Percentiles rank a stretch among this genome's conserved stretches.
Evolutionary conservation across 1,139 yeast genomes (phyloP).

Genomic region (Pichia sp.): DNA sequence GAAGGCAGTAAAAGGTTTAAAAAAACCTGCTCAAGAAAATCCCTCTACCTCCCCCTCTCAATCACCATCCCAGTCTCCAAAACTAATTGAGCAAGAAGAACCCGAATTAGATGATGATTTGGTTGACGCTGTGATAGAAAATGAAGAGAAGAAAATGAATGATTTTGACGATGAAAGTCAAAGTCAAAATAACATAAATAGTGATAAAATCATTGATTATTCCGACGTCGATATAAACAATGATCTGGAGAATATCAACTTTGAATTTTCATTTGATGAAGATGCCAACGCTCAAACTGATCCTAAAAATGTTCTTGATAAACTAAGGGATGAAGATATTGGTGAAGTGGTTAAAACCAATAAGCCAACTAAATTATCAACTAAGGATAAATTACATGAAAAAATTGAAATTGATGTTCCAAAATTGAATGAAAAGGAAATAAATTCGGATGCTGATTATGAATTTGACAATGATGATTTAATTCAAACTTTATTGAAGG

Average conservation of each 20-base stretch:
- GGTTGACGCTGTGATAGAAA: constrained; percentile 26
- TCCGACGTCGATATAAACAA: constrained; percentile 18
- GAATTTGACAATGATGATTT: constrained; percentile 70
- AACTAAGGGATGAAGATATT: constrained; percentile 44
- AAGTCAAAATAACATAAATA: constrained; percentile 3
- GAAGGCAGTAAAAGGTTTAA: constrained; percentile 45
- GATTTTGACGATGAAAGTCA: constrained; percentile 5
- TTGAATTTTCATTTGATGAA: constrained; percentile 52
- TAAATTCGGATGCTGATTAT: constrained; percentile 60
- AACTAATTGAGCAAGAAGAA: constrained; percentile 15
- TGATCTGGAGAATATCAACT: constrained; percentile 38
- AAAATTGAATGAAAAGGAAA: constrained; percentile 44
- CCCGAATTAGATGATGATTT: constrained; percentile 27
- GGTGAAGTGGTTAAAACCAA: constrained; percentile 51
- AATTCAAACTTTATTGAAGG: constrained; percentile 62
- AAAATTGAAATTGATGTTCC: constrained; percentile 37
- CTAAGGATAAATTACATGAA: constrained; percentile 8
- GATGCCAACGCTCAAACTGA: constrained; percentile 26
- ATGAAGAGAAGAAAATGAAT: constrained; percentile 24
- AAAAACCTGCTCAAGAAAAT: constrained; percentile 26
- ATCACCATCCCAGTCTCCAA: constrained; percentile 13
- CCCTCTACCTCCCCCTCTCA: constrained; percentile 7
- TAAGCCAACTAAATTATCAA: background rate
- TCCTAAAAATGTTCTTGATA: constrained; percentile 27
- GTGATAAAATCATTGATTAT: constrained; percentile 9